phyloP scores from a whole-genome alignment of 768 basidiomycete species.

The Postia placenta region DNA sequence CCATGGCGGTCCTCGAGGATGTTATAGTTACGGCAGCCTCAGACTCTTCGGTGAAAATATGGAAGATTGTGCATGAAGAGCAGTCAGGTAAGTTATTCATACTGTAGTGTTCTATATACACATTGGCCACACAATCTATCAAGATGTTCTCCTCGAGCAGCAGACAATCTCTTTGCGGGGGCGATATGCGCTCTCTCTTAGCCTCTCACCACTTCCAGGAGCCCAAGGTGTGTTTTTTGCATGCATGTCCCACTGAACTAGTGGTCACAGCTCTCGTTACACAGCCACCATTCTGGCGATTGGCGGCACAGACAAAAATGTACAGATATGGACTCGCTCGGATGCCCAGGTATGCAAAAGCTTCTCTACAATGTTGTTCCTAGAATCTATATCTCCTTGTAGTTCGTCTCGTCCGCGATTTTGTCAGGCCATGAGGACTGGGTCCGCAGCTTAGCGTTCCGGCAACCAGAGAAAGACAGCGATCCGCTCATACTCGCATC shows the following conservation, averaged over 20 bases:
- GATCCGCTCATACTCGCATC: constrained; percentile 76
- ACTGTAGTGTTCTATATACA: not conserved
- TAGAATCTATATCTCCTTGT: not conserved
- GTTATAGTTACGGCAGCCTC: constrained; percentile 75
- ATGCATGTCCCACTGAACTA: not conserved
- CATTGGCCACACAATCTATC: not conserved
- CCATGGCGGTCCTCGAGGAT: constrained; percentile 45
- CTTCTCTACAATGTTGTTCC: constrained; percentile 18
- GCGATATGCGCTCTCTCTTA: constrained; percentile 70
- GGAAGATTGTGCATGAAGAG: constrained; percentile 35
- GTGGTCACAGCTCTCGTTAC: constrained; percentile 1
- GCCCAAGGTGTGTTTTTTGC: constrained; percentile 46
- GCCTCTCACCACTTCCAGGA: constrained; percentile 56
- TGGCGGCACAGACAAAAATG: constrained; percentile 71
- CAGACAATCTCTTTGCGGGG: constrained; percentile 64
- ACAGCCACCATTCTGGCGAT: constrained; percentile 73
- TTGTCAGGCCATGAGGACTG: constrained; percentile 93
- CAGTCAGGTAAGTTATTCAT: constrained; percentile 7
- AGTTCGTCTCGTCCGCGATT: constrained; percentile 57
- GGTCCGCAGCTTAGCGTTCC: constrained; percentile 79
- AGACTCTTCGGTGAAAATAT: constrained; percentile 74
- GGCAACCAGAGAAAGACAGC: constrained; percentile 23
- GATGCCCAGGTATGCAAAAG: constrained; percentile 49
- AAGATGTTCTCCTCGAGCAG: constrained; percentile 23
- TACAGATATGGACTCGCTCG: constrained; percentile 73